phyloP scores from a whole-genome alignment of 371 early-diverging fungal species.

The Basidiobolus meristosporus region DNA sequence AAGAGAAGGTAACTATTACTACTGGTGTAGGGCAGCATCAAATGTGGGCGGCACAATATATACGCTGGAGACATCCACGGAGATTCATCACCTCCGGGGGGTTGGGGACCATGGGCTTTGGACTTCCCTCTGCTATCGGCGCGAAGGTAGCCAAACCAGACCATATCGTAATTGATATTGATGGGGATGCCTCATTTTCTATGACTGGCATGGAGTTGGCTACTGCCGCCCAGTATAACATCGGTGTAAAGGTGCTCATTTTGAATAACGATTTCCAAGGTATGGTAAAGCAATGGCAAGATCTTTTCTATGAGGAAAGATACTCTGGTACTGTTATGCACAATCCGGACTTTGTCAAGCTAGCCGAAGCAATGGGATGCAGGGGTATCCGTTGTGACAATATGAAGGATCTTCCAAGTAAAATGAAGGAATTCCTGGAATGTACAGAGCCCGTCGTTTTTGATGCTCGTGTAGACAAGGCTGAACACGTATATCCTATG shows the following conservation, averaged over 20 bases:
- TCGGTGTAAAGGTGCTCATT: constrained; percentile 86
- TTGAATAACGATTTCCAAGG: constrained; percentile 97
- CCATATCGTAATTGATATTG: constrained; percentile 86
- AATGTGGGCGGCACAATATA: constrained; percentile 89
- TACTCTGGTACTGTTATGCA: constrained; percentile 84
- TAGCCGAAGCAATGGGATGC: constrained; percentile 86
- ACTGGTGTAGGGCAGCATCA: constrained; percentile 98
- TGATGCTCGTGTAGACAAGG: constrained; percentile 75
- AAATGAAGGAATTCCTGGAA: constrained; percentile 75
- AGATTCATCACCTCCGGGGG: constrained; percentile 86
- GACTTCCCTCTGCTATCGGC: constrained; percentile 87
- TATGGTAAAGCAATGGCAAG: constrained; percentile 98
- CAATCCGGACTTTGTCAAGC: constrained; percentile 93
- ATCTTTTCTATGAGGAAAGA: constrained; percentile 88
- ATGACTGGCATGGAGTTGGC: constrained; percentile 96
- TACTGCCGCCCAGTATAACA: constrained; percentile 88
- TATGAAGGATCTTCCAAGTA: constrained; percentile 60
- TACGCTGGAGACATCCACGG: constrained; percentile 77
- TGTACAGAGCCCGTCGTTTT: constrained; percentile 77
- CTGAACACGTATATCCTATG: constrained; percentile 93
- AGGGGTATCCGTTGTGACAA: constrained; percentile 71
- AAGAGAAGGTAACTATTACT: constrained; percentile 79
- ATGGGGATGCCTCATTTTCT: constrained; percentile 93
- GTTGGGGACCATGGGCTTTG: constrained; percentile 95
- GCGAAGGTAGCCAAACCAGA: constrained; percentile 88